Evolutionary conservation across 148 eudicot genomes (phyloP), one percentile per base, ranked within the genome.

Genomic region (Silene uniflora): DNA sequence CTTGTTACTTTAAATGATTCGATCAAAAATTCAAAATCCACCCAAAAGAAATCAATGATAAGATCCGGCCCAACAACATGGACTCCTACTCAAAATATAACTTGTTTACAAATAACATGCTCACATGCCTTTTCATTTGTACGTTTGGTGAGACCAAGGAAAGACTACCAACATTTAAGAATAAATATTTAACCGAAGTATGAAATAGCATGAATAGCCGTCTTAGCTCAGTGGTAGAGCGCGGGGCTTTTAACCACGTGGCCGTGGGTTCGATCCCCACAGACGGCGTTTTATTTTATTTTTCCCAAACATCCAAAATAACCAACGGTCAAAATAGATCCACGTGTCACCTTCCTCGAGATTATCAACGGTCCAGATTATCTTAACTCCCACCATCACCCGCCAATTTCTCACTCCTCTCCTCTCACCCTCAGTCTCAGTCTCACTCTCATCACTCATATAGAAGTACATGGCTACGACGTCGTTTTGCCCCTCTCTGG

Each of bases 161-260:
- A n/a, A n/a, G n/a, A n/a, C n/a, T n/a, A n/a, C n/a, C n/a, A n/a
- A n/a, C n/a, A n/a, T n/a, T n/a, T n/a, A n/a, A n/a, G n/a, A n/a
- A n/a, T n/a, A n/a, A n/a, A n/a, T n/a, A n/a, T n/a, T n/a, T 29
- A 35, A 35, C 42, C 24, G 1, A 52, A 16, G 16, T 1, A 16
- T 12, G 18, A 0, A 2, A 13, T 52, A 52, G 0, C 16, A 52
- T 1, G 0, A 52, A 52, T 1, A 12, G 77, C 80, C 80, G 24
- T 81, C 80, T 81, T 81, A 81, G 77, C 84, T 81, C 80, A 81
- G 80, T 77, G 84, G 84, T 77, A 81, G 84, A 81, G 84, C 84
- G 77, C 77, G 80, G 77, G 84, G 84, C 84, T 81, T 81, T 81
- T 81, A 81, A 73, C 82, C 74, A 79, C 77, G 82, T 74, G 77